Conservation (phyloP, 768 basidiomycete species). For the Naganishia randhawae region DNA sequence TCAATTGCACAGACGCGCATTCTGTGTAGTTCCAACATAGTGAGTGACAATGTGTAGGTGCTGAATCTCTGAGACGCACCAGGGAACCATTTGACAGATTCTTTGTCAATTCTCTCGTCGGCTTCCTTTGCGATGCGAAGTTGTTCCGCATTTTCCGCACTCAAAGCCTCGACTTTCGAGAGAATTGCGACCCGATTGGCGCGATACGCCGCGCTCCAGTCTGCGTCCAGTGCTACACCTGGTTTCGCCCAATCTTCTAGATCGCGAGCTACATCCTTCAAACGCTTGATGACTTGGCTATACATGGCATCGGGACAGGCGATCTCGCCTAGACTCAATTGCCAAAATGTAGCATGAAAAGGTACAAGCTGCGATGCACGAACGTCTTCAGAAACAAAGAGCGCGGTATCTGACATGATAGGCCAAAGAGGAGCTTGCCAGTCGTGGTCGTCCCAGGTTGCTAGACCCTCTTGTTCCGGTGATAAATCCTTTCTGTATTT, state of each 20-base stretch:
- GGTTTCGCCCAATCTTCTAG: slow-evolving; percentile 17
- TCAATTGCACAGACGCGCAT: slow-evolving; percentile 31
- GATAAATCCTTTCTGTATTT: slow-evolving; percentile 12
- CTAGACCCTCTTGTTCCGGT: slow-evolving; percentile 7
- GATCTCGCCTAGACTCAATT: slow-evolving; percentile 85
- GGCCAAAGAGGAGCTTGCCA: slow-evolving; percentile 27
- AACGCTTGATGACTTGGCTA: slow-evolving; percentile 64
- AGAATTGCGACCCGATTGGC: slow-evolving; percentile 3
- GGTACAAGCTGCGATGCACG: slow-evolving; percentile 48
- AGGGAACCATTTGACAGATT: slow-evolving; percentile 44
- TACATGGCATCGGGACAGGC: slow-evolving; percentile 72
- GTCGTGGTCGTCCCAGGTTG: slow-evolving; percentile 22
- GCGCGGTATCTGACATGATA: slow-evolving; percentile 19
- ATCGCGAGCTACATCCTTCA: slow-evolving; percentile 33
- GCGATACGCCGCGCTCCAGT: slow-evolving; percentile 27
- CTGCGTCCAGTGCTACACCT: slow-evolving; percentile 4
- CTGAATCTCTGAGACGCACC: slow-evolving; percentile 29
- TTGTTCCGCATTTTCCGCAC: slow-evolving; percentile 40
- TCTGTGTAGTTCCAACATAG: not conserved
- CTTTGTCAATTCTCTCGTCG: slow-evolving; percentile 34
- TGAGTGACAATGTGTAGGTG: not conserved
- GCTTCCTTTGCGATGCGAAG: slow-evolving; percentile 33
- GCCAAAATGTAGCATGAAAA: slow-evolving; percentile 97
- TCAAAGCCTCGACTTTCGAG: slow-evolving; percentile 33
- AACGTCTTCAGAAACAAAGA: slow-evolving; percentile 19